Conservation (phyloP, 495 filamentous ascomycete genomes). For the Hypomontagnella submonticulosa region DNA sequence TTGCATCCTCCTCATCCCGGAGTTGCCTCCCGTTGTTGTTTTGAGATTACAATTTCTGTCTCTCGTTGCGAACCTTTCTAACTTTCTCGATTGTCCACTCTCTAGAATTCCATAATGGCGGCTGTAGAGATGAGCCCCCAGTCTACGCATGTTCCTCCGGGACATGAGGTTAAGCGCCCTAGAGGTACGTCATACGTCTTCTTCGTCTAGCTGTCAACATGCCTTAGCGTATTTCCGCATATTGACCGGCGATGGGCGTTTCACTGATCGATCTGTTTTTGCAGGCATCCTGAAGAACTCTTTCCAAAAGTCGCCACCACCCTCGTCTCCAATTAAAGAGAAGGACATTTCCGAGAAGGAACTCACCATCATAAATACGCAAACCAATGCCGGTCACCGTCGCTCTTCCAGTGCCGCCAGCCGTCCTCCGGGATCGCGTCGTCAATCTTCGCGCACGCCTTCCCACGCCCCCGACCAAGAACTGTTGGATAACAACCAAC, state of each 20-base stretch:
- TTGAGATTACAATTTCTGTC: too few species aligned
- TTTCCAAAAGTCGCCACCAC: slow-evolving; percentile 66
- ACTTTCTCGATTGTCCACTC: background rate
- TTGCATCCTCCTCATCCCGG: background rate
- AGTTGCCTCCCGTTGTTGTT: too few species aligned
- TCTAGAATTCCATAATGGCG: slow-evolving; percentile 48
- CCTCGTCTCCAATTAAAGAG: slow-evolving; percentile 56
- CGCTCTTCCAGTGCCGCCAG: slow-evolving; percentile 78
- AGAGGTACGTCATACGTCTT: slow-evolving; percentile 68
- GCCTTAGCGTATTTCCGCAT: background rate
- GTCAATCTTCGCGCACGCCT: slow-evolving; percentile 68
- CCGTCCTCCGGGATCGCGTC: slow-evolving; percentile 70
- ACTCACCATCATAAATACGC: slow-evolving; percentile 89
- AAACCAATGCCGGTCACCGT: slow-evolving; percentile 91
- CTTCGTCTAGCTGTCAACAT: slow-evolving; percentile 5
- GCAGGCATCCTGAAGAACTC: slow-evolving; percentile 96
- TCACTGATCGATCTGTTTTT: slow-evolving; percentile 27
- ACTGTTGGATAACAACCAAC: slow-evolving; percentile 64
- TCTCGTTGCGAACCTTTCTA: too few species aligned
- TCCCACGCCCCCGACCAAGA: slow-evolving; percentile 54
- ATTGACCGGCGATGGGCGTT: background rate
- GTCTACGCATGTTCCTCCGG: slow-evolving; percentile 54
- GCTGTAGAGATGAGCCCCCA: slow-evolving; percentile 50
- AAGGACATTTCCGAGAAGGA: slow-evolving; percentile 76
- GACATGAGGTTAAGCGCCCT: slow-evolving; percentile 70